Base-by-base conservation (phyloP, 164 flowering plant species). In the Dillenia turbinata region DNA sequence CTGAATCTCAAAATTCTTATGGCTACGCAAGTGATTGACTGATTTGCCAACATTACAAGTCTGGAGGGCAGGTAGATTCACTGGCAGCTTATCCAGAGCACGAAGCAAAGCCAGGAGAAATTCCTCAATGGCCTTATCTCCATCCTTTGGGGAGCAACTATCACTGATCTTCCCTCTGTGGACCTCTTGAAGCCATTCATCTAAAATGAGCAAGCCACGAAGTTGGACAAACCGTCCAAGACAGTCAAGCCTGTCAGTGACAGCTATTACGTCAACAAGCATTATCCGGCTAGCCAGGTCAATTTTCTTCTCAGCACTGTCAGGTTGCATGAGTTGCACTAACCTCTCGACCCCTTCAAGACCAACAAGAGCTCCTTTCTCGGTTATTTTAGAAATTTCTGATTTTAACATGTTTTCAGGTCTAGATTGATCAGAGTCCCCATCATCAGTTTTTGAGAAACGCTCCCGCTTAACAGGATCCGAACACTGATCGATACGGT, bases 181-280 rank as follows among this genome's bases (percentile, higher is more conserved):
- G 50, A 80, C 78, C 69, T 93, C 92, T 69, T 91, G 97, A 26
- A 93, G 92, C 98, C 98, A 93, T 45, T 83, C 92, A 80, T 93
- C 88, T 47, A 90, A 78, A 5, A 90, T 83, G 74, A 83, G 79
- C 67, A 90, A 69, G 24, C 96, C 98, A 68, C 64, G 80, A 16
- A 87, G 85, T 73, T 91, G 96, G 61, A 94, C 85, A 80, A 94
- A 94, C 64, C 72, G 70, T 51, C 68, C 74, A 44, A 94, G 90
- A 71, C 96, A 91, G 62, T 93, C 99, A 68, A 69, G 50, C 61
- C 74, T 79, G 44, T 91, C 96, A 8, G 98, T 87, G 44, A 80
- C 85, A 52, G 90, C 83, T 50, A 93, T 71, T 14, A 87, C 94
- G 70, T 81, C 79, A 19, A 79, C 88, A 62, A 89, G 88, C 83